Percentiles rank a stretch among this genome's conserved stretches.
Conservation (phyloP, 2,329 filamentous ascomycete species). For the Phialemonium atrogriseum region DNA sequence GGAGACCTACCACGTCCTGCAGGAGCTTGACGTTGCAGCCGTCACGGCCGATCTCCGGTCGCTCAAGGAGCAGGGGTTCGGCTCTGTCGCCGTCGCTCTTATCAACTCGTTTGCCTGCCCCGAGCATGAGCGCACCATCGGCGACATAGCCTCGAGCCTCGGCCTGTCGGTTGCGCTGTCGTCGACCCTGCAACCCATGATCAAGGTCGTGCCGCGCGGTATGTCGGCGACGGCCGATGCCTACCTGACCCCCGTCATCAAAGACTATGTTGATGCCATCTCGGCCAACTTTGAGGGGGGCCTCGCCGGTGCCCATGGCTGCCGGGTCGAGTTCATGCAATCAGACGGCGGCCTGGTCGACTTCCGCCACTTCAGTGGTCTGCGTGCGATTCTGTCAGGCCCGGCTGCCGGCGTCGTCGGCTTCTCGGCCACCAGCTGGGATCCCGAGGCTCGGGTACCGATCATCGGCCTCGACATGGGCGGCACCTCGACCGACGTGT, state of each 20-base stretch:
- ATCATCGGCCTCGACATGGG: slow-evolving; percentile 68
- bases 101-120: slow-evolving; percentile 64
- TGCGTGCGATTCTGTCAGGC: slow-evolving; percentile 4
- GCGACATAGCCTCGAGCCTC: slow-evolving; percentile 54
- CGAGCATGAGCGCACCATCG: slow-evolving; percentile 56
- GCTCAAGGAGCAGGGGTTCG: slow-evolving; percentile 14
- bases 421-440: slow-evolving; percentile 65
- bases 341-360: slow-evolving; percentile 37
- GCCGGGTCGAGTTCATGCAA: slow-evolving; percentile 68
- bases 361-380: slow-evolving; percentile 4
- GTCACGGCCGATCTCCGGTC: slow-evolving; percentile 1
- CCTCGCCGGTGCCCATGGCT: slow-evolving; percentile 56
- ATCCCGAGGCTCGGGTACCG: slow-evolving; percentile 55
- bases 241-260: slow-evolving; percentile 62
- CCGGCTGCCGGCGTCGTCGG: slow-evolving; percentile 49
- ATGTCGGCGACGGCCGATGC: slow-evolving; percentile 64
- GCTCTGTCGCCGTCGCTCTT: slow-evolving; percentile 27
- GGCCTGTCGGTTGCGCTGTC: slow-evolving; percentile 61
- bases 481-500: slow-evolving; percentile 4
- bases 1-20: slow-evolving; percentile 1
- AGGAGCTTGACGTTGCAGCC: slow-evolving; percentile 2
- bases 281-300: slow-evolving; percentile 57
- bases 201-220: slow-evolving; percentile 60
- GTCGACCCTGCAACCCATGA: slow-evolving; percentile 65
- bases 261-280: slow-evolving; percentile 62